A percentile compares a stretch with the other conserved stretches of the same genome.
Conservation (phyloP, 371 early-diverging fungal genomes). For the Phascolomyces articulosus region DNA sequence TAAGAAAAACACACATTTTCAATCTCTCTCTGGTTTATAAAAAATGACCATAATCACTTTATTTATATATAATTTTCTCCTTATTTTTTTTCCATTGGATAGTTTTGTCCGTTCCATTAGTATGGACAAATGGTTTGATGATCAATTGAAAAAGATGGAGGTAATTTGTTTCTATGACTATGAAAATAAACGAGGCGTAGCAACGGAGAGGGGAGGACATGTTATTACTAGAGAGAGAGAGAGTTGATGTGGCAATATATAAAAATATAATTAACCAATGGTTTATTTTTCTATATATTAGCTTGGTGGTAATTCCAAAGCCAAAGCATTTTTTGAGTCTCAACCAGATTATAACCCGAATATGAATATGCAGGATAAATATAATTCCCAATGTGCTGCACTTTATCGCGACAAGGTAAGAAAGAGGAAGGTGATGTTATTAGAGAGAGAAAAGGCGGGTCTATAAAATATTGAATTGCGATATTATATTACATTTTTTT, state of each 20-base stretch:
- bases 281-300: conserved; percentile 14
- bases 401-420: conserved; percentile 88
- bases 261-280: too few species aligned
- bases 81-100: background rate
- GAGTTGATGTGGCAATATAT: too few species aligned
- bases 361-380: conserved; percentile 86
- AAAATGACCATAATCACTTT: too few species aligned
- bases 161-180: conserved; percentile 26
- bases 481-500: background rate
- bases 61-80: too few species aligned
- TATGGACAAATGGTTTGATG: conserved; percentile 98
- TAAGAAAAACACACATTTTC: conserved; percentile 25
- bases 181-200: too few species aligned
- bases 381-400: conserved; percentile 84
- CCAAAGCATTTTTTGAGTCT: conserved; percentile 83
- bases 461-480: background rate
- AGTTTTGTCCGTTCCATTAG: conserved; percentile 97
- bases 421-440: too few species aligned
- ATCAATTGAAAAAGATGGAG: conserved; percentile 93
- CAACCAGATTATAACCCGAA: conserved; percentile 82
- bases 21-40: too few species aligned
- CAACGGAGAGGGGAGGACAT: background rate
- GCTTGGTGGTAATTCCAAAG: conserved; percentile 93
- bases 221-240: too few species aligned
- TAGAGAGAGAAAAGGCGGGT: too few species aligned